These are phyloP conservation scores for Volvox africanus DNA, from an alignment of 139 green algal species.

Conservation along the genomic window DNA sequence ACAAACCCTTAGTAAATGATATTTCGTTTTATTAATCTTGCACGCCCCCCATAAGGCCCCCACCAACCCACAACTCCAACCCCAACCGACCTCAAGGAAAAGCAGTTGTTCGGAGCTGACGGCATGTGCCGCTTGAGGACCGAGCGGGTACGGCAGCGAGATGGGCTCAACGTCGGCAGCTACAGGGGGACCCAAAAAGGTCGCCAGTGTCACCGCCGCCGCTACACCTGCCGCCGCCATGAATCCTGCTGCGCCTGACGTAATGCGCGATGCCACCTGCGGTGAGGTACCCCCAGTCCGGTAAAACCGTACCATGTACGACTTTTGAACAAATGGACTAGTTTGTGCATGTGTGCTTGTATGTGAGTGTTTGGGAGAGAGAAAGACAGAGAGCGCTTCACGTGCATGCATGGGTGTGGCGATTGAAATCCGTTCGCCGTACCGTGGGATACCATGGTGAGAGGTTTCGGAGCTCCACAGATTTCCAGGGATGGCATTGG, in stretches of 20 bases:
- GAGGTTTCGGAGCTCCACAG: too few relatives aligned
- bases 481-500: too few relatives aligned
- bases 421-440: not conserved
- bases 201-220: not conserved
- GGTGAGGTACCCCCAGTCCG: not conserved
- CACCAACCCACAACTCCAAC: not conserved
- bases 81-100: slow-evolving; percentile 86
- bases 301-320: not conserved
- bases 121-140: slow-evolving; percentile 57
- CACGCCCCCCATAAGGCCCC: not conserved
- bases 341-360: not conserved
- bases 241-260: not conserved
- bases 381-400: too few relatives aligned
- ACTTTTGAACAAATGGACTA: not conserved
- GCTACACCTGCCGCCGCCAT: not conserved
- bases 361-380: not conserved
- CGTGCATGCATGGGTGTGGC: not conserved
- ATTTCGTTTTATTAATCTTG: not conserved
- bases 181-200: not conserved
- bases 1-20: not conserved
- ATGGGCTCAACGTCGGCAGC: not conserved
- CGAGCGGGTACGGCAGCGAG: not conserved
- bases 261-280: not conserved
- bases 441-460: too few relatives aligned
- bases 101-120: slow-evolving; percentile 95